A percentile compares a stretch with the other conserved stretches of the same genome.
Evolutionary conservation across 2,329 filamentous ascomycete species (phyloP).

Genomic region (Fusarium fujikuroi): DNA sequence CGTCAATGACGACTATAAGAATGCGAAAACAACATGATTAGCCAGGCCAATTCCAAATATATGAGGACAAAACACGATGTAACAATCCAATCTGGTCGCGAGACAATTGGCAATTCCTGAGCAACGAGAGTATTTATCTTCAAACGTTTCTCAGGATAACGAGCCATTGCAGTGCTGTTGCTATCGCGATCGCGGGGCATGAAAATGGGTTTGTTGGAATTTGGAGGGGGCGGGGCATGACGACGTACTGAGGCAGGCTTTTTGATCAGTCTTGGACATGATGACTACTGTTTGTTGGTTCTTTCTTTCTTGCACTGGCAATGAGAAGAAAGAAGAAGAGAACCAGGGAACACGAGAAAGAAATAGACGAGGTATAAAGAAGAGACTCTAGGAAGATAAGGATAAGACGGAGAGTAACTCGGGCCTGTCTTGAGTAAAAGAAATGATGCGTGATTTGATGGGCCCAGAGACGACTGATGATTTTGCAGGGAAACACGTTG

Average conservation of each 20-base stretch:
- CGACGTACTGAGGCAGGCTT: conserved; percentile 70
- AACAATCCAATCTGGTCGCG: conserved; percentile 54
- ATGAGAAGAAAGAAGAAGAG: conserved; percentile 23
- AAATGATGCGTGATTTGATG: conserved; percentile 49
- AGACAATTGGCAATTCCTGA: conserved; percentile 11
- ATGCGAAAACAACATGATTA: conserved; percentile 66
- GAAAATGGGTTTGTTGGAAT: conserved; percentile 36
- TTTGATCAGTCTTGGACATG: conserved; percentile 67
- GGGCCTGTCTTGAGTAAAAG: conserved; percentile 31
- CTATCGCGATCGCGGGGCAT: conserved; percentile 36
- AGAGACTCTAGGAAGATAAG: conserved; percentile 24
- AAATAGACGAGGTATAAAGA: conserved; percentile 30
- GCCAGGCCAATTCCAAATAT: conserved; percentile 68
- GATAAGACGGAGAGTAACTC: conserved; percentile 36
- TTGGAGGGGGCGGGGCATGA: conserved; percentile 46
- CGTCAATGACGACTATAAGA: conserved; percentile 92
- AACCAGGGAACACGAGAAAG: conserved; percentile 4
- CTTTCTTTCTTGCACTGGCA: conserved; percentile 21
- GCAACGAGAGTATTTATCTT: conserved; percentile 35
- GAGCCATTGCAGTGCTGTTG: conserved; percentile 19
- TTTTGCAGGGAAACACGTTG: conserved; percentile 44
- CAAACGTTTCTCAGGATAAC: conserved; percentile 34
- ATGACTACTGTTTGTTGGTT: conserved; percentile 40
- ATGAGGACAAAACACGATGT: conserved; percentile 63
- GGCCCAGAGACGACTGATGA: conserved; percentile 31